phyloP scores from a whole-genome alignment of 306 rosid genomes.

The Arachis hypogaea region DNA sequence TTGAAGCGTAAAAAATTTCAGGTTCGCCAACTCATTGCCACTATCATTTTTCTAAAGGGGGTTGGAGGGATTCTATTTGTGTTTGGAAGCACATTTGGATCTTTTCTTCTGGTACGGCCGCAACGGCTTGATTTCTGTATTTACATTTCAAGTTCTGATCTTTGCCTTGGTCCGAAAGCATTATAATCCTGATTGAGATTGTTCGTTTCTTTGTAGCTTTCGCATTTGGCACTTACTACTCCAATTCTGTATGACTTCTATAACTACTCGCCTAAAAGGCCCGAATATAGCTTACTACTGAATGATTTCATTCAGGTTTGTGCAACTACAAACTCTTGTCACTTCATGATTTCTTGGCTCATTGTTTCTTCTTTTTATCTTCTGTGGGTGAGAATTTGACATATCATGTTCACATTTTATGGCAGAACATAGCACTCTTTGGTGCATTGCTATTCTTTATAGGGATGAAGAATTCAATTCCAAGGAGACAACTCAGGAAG shows the following conservation, averaged over 20 bases:
- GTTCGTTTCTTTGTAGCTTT: slow-evolving; percentile 50
- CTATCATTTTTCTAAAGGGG: slow-evolving; percentile 64
- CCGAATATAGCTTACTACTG: slow-evolving; percentile 48
- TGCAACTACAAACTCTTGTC: slow-evolving; percentile 41
- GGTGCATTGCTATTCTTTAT: slow-evolving; percentile 87
- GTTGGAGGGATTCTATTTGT: slow-evolving; percentile 86
- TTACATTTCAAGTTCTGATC: slow-evolving; percentile 1
- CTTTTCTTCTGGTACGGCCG: slow-evolving; percentile 67
- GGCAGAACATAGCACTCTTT: slow-evolving; percentile 69
- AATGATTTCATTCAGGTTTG: slow-evolving; percentile 80
- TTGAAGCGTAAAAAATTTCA: slow-evolving; percentile 40
- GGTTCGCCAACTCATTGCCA: slow-evolving; percentile 62
- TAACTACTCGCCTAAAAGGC: slow-evolving; percentile 56
- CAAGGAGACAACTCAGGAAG: slow-evolving; percentile 68
- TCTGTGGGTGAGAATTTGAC: slow-evolving; percentile 3
- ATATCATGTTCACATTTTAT: slow-evolving; percentile 26
- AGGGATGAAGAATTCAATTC: slow-evolving; percentile 78
- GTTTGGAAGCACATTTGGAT: slow-evolving; percentile 72
- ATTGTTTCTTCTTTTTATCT: slow-evolving; percentile 6
- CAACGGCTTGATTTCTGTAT: background rate
- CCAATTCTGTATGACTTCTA: slow-evolving; percentile 85
- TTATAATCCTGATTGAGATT: slow-evolving; percentile 13
- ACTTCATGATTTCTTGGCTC: background rate
- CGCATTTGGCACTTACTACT: slow-evolving; percentile 58
- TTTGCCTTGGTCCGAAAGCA: slow-evolving; percentile 11